Evolutionary conservation across 805 yeast genomes (phyloP).

Genomic region (Pichia kluyveri): DNA sequence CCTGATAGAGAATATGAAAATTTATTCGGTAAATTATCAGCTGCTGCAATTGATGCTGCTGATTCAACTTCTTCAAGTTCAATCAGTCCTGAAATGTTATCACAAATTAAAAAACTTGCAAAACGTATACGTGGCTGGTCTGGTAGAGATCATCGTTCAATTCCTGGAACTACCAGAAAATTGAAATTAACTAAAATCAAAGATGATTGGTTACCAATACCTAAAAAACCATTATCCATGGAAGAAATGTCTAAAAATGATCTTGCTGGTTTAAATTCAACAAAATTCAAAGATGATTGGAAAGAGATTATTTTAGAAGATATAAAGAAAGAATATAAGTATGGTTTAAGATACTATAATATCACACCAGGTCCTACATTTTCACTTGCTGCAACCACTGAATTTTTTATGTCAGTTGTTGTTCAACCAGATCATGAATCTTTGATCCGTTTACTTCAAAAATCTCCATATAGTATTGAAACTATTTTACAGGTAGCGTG

Average conservation of each 20-base stretch:
- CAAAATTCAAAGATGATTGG: conserved; percentile 33
- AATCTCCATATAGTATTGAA: conserved; percentile 66
- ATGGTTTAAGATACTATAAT: conserved; percentile 49
- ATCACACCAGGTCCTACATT: conserved; percentile 30
- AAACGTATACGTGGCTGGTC: conserved; percentile 74
- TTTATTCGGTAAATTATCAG: conserved; percentile 63
- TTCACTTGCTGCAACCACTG: conserved; percentile 31
- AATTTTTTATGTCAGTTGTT: conserved; percentile 49
- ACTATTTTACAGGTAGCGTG: conserved; percentile 73
- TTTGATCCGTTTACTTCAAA: conserved; percentile 47
- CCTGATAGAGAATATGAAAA: conserved; percentile 67
- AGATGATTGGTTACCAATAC: conserved; percentile 74
- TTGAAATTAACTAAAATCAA: conserved; percentile 60
- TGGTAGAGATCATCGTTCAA: conserved; percentile 61
- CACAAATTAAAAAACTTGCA: conserved; percentile 50
- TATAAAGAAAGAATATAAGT: conserved; percentile 27
- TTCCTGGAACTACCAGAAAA: conserved; percentile 69
- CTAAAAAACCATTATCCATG: conserved; percentile 52
- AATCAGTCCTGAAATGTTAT: conserved; percentile 58
- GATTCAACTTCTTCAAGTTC: conserved; percentile 65
- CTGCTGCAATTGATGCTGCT: conserved; percentile 64
- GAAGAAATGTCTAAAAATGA: conserved; percentile 38
- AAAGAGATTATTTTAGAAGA: conserved; percentile 38
- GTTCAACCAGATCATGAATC: conserved; percentile 76
- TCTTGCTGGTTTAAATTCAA: conserved; percentile 28